A percentile compares a stretch with the other conserved stretches of the same genome.
phyloP scores from a whole-genome alignment of 768 basidiomycete species.

The Phylloporus sp. region DNA sequence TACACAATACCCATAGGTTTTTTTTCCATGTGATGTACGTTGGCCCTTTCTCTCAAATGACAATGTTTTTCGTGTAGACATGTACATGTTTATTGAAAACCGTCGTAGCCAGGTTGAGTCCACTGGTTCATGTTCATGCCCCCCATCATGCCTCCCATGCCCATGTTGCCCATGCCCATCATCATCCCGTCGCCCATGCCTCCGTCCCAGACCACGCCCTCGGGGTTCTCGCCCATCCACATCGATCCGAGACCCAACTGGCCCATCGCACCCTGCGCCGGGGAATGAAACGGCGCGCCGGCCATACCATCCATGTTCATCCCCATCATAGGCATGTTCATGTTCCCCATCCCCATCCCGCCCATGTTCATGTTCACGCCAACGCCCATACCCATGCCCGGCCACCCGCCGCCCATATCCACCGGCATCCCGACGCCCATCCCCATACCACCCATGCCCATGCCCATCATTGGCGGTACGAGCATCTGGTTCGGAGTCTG shows the following conservation, averaged over 20 bases:
- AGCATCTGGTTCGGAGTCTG: slow-evolving; percentile 28
- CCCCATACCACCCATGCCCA: slow-evolving; percentile 39
- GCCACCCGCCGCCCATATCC: slow-evolving; percentile 30
- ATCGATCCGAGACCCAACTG: slow-evolving; percentile 24
- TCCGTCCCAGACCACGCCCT: slow-evolving; percentile 35
- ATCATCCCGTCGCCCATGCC: slow-evolving; percentile 42
- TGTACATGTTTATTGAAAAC: slow-evolving; percentile 23
- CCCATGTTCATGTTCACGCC: slow-evolving; percentile 37
- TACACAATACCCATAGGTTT: slow-evolving; percentile 22
- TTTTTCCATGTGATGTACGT: slow-evolving; percentile 8
- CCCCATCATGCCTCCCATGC: slow-evolving; percentile 30
- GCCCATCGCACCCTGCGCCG: slow-evolving; percentile 18
- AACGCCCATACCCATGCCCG: slow-evolving; percentile 35
- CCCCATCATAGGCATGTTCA: slow-evolving; percentile 38
- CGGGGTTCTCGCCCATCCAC: slow-evolving; percentile 34
- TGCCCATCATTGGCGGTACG: slow-evolving; percentile 40
- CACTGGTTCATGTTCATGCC: slow-evolving; percentile 37
- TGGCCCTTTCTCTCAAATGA: slow-evolving; percentile 1
- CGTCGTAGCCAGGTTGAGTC: slow-evolving; percentile 32
- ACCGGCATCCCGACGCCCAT: slow-evolving; percentile 35
- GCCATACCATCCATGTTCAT: slow-evolving; percentile 36
- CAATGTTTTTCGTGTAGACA: neutral
- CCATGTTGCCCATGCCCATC: slow-evolving; percentile 35
- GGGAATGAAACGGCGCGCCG: slow-evolving; percentile 21
- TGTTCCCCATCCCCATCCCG: slow-evolving; percentile 37